These are phyloP conservation scores for Bombardia bombarda DNA, from an alignment of 495 filamentous ascomycete genomes.

Conservation along the genomic window DNA sequence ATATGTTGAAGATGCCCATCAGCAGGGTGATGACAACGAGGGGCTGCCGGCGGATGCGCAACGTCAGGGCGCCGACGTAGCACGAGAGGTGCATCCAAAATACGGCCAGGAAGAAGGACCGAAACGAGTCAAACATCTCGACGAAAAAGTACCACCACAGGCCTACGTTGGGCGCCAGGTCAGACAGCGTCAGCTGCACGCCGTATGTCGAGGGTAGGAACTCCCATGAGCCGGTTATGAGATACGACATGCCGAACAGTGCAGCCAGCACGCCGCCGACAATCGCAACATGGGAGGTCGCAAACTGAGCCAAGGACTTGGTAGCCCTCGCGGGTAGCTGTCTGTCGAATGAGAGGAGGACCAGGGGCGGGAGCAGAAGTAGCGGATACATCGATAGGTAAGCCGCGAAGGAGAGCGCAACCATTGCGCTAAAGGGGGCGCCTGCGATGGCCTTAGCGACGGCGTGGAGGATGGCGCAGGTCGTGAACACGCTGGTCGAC, in stretches of 20 bases:
- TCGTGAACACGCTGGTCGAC: constrained; percentile 85
- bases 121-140: constrained; percentile 98
- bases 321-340: constrained; percentile 27
- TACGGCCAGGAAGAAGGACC: constrained; percentile 91
- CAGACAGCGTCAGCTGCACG: constrained; percentile 81
- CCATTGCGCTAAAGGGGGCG: constrained; percentile 65
- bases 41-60: constrained; percentile 75
- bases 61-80: constrained; percentile 76
- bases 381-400: constrained; percentile 91
- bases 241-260: constrained; percentile 62
- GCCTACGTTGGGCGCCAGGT: constrained; percentile 89
- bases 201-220: constrained; percentile 87
- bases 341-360: constrained; percentile 74
- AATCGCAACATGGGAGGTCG: constrained; percentile 39
- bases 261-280: constrained; percentile 38
- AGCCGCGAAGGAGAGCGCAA: constrained; percentile 76
- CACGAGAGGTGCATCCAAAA: constrained; percentile 92
- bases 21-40: constrained; percentile 76
- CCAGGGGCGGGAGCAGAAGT: constrained; percentile 73
- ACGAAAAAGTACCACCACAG: constrained; percentile 99
- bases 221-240: constrained; percentile 75
- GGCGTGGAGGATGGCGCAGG: constrained; percentile 77
- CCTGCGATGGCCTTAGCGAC: constrained; percentile 76
- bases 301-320: constrained; percentile 36
- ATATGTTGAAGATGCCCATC: constrained; percentile 80